Percentiles rank a stretch among this genome's conserved stretches.
Conservation (phyloP, 2,329 filamentous ascomycete species). For the Penicillium aurantiogriseum region DNA sequence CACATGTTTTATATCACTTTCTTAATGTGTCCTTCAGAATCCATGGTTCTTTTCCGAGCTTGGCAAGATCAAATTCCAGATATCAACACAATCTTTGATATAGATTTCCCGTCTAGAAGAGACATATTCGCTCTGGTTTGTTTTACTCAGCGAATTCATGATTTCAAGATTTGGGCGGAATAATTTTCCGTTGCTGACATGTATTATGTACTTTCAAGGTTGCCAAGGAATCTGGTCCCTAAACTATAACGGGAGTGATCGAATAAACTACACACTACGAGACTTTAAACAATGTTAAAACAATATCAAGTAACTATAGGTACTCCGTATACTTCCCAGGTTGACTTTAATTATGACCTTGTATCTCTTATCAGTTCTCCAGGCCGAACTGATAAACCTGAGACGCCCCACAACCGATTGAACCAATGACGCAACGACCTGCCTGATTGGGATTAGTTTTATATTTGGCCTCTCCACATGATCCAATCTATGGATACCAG, state of each 20-base stretch:
- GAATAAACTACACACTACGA: background rate
- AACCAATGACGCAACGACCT: constrained; percentile 9
- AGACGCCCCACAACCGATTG: background rate
- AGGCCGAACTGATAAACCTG: background rate
- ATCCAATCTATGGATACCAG: too few species aligned
- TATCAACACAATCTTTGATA: background rate
- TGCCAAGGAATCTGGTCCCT: background rate
- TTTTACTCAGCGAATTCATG: too few species aligned
- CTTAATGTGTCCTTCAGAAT: background rate
- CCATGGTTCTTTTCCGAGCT: background rate
- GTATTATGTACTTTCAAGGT: background rate
- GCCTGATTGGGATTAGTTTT: constrained; percentile 14
- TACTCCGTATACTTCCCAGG: too few species aligned
- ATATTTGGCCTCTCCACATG: constrained; percentile 16
- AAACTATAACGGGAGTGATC: background rate
- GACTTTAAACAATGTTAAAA: background rate
- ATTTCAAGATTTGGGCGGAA: background rate
- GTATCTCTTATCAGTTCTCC: constrained; percentile 1
- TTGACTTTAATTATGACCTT: background rate
- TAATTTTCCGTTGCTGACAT: background rate
- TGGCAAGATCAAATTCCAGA: background rate
- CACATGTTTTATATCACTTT: background rate
- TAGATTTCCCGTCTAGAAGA: background rate
- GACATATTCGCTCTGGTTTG: too few species aligned
- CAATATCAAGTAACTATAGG: background rate